These are phyloP conservation scores for Puccinellia tenuiflora DNA, from an alignment of 176 grass and related monocot species.

Conservation along the genomic window DNA sequence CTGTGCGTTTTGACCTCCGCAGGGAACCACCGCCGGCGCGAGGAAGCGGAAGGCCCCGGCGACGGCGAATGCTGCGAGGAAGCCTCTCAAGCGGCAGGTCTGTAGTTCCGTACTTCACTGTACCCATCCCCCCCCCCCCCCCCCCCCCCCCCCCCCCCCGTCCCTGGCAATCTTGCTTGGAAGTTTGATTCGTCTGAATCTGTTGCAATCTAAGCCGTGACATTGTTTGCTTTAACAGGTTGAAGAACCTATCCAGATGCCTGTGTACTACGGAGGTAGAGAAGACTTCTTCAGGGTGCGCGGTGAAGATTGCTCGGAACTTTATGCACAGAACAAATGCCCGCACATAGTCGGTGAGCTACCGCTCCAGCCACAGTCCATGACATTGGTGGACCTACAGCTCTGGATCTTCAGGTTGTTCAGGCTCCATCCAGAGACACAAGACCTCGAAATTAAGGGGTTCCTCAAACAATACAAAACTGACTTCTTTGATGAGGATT, in stretches of 20 bases:
- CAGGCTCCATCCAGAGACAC: constrained; percentile 13
- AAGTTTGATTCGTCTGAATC: not conserved
- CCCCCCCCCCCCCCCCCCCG: not conserved
- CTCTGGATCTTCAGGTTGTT: constrained; percentile 13
- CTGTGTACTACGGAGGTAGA: not conserved
- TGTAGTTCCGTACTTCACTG: not conserved
- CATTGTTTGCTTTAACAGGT: not conserved
- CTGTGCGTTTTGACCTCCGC: not conserved
- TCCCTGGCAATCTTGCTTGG: not conserved
- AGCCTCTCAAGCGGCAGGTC: not conserved
- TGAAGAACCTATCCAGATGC: not conserved
- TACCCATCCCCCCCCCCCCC: not conserved
- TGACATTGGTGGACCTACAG: constrained; percentile 19
- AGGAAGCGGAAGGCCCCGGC: too few species aligned
- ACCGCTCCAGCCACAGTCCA: not conserved
- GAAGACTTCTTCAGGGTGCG: not conserved
- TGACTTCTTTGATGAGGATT: not conserved
- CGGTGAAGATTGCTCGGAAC: not conserved
- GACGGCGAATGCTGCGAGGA: not conserved
- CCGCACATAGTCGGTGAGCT: not conserved
- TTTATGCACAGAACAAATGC: not conserved
- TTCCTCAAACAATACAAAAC: not conserved
- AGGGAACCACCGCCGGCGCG: too few species aligned
- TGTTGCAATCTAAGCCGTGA: not conserved
- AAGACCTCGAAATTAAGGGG: not conserved